These are phyloP conservation scores for Aspergillus homomorphus DNA, from an alignment of 495 filamentous ascomycete species.

Conservation along the genomic window DNA sequence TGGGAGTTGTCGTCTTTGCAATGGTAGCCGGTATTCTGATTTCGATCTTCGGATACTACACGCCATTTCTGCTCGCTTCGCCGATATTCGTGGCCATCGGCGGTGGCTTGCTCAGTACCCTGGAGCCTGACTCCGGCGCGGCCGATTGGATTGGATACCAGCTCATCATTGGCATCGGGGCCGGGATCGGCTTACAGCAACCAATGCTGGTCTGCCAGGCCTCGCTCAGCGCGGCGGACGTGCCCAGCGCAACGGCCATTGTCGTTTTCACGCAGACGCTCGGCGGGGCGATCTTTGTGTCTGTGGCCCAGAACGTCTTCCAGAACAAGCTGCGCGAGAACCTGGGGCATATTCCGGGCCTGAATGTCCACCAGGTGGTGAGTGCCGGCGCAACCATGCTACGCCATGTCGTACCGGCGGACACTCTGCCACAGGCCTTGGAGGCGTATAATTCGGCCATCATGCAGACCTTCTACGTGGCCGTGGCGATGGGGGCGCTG, in stretches of 20 bases:
- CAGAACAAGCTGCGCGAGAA: conserved; percentile 63
- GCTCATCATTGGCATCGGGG: conserved; percentile 63
- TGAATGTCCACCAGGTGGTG: conserved; percentile 50
- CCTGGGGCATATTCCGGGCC: conserved; percentile 49
- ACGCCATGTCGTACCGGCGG: conserved; percentile 42
- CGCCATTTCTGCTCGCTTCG: conserved; percentile 65
- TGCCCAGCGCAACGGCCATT: conserved; percentile 63
- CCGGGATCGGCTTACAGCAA: conserved; percentile 68
- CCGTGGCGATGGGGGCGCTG: conserved; percentile 58
- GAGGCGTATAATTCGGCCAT: conserved; percentile 70
- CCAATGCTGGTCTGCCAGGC: conserved; percentile 68
- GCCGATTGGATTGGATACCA: conserved; percentile 77
- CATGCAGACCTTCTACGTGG: conserved; percentile 65
- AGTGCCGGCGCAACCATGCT: conserved; percentile 66
- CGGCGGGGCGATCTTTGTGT: conserved; percentile 70
- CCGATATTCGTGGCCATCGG: conserved; percentile 62
- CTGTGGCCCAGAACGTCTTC: conserved; percentile 75
- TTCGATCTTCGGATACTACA: conserved; percentile 68
- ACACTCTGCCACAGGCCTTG: conserved; percentile 53
- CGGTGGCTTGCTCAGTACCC: conserved; percentile 66
- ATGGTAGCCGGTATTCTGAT: conserved; percentile 61
- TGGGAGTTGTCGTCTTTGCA: conserved; percentile 58
- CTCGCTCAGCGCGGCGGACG: conserved; percentile 56
- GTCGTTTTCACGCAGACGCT: conserved; percentile 71
- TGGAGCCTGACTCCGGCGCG: conserved; percentile 50